phyloP scores from a whole-genome alignment of 2,329 filamentous ascomycete genomes.

The Lecanicillium sp. region DNA sequence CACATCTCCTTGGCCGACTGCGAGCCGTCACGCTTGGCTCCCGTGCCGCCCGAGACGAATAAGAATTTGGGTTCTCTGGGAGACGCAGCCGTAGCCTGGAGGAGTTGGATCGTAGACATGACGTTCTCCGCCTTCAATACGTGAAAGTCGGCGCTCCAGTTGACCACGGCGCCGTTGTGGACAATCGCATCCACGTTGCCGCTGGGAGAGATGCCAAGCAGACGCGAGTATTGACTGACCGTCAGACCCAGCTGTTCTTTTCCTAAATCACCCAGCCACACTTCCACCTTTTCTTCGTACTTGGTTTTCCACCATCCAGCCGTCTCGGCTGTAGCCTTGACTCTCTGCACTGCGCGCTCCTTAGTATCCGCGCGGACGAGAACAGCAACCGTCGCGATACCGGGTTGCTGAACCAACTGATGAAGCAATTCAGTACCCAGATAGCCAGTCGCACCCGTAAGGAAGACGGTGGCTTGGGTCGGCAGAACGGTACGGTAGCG shows the following conservation, averaged over 20 bases:
- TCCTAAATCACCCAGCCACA: slow-evolving; percentile 17
- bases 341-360: slow-evolving; percentile 53
- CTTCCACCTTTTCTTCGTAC: slow-evolving; percentile 8
- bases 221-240: neutral
- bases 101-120: neutral
- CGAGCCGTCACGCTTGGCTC: neutral
- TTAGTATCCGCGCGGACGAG: slow-evolving; percentile 64
- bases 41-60: neutral
- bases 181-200: neutral
- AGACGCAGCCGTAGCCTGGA: neutral
- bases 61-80: neutral
- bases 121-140: neutral
- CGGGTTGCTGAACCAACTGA: slow-evolving; percentile 56
- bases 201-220: neutral
- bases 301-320: slow-evolving; percentile 15
- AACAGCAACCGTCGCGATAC: slow-evolving; percentile 50
- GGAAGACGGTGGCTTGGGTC: slow-evolving; percentile 52
- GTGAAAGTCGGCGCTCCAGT: neutral
- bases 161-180: neutral
- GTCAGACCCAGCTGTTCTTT: neutral
- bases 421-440: slow-evolving; percentile 71
- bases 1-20: neutral
- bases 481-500: slow-evolving; percentile 17
- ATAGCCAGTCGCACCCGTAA: slow-evolving; percentile 74
- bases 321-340: slow-evolving; percentile 32